phyloP scores from a whole-genome alignment of 768 basidiomycete species.

The Phylloporus sp. region DNA sequence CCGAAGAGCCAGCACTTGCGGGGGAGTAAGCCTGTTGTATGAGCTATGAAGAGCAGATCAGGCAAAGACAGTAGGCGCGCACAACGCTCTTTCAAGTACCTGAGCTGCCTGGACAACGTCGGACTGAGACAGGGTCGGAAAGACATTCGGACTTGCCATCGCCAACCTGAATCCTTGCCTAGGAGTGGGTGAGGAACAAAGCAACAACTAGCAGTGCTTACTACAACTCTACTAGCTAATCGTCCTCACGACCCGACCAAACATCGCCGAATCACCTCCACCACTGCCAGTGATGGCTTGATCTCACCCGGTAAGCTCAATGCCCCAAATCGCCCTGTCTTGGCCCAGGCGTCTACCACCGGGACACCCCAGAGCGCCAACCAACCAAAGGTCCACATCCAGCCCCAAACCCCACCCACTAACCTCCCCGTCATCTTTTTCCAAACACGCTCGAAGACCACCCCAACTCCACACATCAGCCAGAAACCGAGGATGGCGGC shows the following conservation, averaged over 20 bases:
- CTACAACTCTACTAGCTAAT: not conserved
- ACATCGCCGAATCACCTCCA: slow-evolving; percentile 11
- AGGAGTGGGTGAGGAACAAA: not conserved
- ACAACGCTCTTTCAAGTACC: slow-evolving; percentile 37
- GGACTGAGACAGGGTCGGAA: slow-evolving; percentile 48
- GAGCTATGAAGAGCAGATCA: slow-evolving; percentile 40
- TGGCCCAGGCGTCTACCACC: slow-evolving; percentile 40
- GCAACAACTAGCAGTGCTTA: not conserved
- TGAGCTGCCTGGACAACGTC: slow-evolving; percentile 59
- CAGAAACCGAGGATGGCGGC: slow-evolving; percentile 46
- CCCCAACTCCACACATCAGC: slow-evolving; percentile 49
- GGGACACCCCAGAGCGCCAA: slow-evolving; percentile 45
- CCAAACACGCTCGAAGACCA: slow-evolving; percentile 48
- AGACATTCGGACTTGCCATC: slow-evolving; percentile 36
- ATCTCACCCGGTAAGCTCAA: slow-evolving; percentile 7
- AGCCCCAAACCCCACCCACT: slow-evolving; percentile 45
- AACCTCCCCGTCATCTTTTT: slow-evolving; percentile 37
- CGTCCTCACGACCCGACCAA: not conserved
- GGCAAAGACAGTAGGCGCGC: not conserved
- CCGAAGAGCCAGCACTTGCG: slow-evolving; percentile 46
- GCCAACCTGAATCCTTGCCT: not conserved
- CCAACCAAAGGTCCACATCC: slow-evolving; percentile 53
- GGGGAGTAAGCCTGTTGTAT: slow-evolving; percentile 68
- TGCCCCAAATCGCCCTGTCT: slow-evolving; percentile 11
- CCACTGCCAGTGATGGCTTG: slow-evolving; percentile 22